Evolutionary conservation across 192 early-diverging fungal genomes (phyloP).

Genomic region (Geosiphon pyriformis): DNA sequence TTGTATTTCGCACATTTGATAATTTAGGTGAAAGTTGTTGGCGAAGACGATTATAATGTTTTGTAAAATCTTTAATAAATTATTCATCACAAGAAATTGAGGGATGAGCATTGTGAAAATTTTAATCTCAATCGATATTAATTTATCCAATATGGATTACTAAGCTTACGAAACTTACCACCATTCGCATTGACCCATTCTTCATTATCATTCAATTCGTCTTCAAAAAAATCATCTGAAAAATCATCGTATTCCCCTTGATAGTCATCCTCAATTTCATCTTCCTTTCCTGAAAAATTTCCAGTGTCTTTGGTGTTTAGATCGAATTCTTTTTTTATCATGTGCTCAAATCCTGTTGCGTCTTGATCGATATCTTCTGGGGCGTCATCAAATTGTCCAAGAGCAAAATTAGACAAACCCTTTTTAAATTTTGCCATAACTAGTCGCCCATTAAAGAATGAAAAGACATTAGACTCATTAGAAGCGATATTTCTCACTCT

Average conservation of each 20-base stretch:
- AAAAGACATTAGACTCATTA: no score
- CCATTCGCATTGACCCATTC: conserved; percentile 74
- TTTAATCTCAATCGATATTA: no score
- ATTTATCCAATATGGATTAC: no score
- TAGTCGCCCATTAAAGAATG: no score
- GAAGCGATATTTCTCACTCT: no score
- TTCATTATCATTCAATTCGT: conserved; percentile 75
- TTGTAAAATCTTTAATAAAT: conserved; percentile 70
- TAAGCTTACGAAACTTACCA: conserved; percentile 44
- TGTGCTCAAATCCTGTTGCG: background rate
- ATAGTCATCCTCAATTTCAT: conserved; percentile 35
- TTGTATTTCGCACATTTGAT: background rate
- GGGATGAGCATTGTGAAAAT: background rate
- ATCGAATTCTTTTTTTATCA: background rate
- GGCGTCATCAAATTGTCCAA: conserved; percentile 23
- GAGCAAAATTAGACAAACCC: background rate
- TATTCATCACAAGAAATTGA: conserved; percentile 8
- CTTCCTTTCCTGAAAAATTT: background rate
- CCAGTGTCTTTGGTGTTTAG: background rate
- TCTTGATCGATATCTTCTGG: background rate
- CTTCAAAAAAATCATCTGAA: conserved; percentile 57
- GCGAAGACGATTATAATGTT: conserved; percentile 82
- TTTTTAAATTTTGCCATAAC: background rate
- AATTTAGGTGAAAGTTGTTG: conserved; percentile 52
- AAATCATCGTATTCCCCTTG: conserved; percentile 47